Evolutionary conservation across 2,329 filamentous ascomycete species (phyloP).

Genomic region (Ophiostoma ips): DNA sequence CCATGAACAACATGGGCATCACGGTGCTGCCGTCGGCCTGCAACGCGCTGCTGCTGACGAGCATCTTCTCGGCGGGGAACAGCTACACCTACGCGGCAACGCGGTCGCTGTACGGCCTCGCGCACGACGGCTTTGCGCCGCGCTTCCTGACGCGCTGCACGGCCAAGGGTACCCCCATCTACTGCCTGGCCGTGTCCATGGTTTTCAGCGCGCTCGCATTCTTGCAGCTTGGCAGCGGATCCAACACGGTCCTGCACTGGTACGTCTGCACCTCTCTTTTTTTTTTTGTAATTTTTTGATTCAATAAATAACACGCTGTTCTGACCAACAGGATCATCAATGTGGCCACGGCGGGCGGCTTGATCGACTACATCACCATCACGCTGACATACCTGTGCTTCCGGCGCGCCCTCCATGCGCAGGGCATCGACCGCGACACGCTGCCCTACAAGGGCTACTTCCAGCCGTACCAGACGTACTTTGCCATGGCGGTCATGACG

Average conservation of each 20-base stretch:
- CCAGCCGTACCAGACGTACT: slow-evolving; percentile 26
- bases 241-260: slow-evolving; percentile 26
- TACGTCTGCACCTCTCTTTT: too few relatives aligned
- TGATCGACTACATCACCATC: slow-evolving; percentile 29
- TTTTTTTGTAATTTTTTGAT: too few relatives aligned
- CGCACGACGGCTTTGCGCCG: slow-evolving; percentile 27
- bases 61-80: slow-evolving; percentile 46
- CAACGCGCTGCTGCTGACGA: slow-evolving; percentile 45
- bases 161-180: slow-evolving; percentile 24
- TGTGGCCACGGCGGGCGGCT: slow-evolving; percentile 28
- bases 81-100: slow-evolving; percentile 38
- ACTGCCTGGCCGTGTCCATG: slow-evolving; percentile 24
- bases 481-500: slow-evolving; percentile 14
- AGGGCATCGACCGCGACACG: slow-evolving; percentile 20
- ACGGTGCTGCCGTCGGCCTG: slow-evolving; percentile 52
- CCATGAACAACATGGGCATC: slow-evolving; percentile 53
- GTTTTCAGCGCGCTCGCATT: slow-evolving; percentile 25
- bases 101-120: slow-evolving; percentile 26
- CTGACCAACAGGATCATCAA: slow-evolving; percentile 20
- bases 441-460: slow-evolving; percentile 26
- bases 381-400: slow-evolving; percentile 27
- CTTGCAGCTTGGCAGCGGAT: slow-evolving; percentile 25
- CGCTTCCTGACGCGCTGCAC: slow-evolving; percentile 22
- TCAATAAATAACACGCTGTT: too few relatives aligned
- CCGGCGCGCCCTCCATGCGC: slow-evolving; percentile 23